These are phyloP conservation scores for Taiwanofungus camphoratus DNA, from an alignment of 1,284 basidiomycete species.

Conservation along the genomic window DNA sequence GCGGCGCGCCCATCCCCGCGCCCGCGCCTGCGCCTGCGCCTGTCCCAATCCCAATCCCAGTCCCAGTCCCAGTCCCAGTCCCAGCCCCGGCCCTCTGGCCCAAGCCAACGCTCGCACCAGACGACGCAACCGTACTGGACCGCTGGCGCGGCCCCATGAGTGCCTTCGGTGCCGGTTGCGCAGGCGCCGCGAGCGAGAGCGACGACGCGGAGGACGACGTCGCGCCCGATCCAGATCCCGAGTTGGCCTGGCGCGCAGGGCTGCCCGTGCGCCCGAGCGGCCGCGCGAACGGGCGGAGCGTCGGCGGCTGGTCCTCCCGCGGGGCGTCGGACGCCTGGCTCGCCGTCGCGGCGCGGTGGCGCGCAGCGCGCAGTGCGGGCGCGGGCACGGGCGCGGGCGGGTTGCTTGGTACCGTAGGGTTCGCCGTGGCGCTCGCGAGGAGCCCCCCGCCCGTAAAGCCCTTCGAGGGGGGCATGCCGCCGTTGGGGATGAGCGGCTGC, in stretches of 20 bases:
- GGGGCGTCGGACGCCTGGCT: neutral
- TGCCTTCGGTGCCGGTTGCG: neutral
- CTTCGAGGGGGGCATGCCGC: constrained; percentile 9
- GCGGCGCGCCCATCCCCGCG: too few relatives aligned
- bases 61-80: neutral
- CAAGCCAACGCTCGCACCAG: neutral
- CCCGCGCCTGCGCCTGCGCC: neutral
- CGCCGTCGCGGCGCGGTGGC: neutral
- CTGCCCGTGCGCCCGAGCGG: too few relatives aligned
- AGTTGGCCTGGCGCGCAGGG: too few relatives aligned
- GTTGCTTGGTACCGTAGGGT: constrained; percentile 1
- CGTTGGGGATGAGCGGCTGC: constrained; percentile 19
- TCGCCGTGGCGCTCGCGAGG: constrained; percentile 15
- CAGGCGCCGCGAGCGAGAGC: neutral
- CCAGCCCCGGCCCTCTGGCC: neutral
- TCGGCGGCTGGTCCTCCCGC: neutral
- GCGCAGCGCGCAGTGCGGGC: neutral
- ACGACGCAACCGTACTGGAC: constrained; percentile 3
- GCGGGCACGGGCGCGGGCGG: neutral
- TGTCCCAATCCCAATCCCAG: neutral
- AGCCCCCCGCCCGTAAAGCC: constrained; percentile 27
- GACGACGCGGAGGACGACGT: constrained; percentile 2
- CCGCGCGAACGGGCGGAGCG: too few relatives aligned
- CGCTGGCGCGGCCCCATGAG: neutral
- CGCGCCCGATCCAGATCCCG: too few relatives aligned